These are phyloP conservation scores for Trametes gibbosa DNA, from an alignment of 768 basidiomycete species.

Conservation along the genomic window DNA sequence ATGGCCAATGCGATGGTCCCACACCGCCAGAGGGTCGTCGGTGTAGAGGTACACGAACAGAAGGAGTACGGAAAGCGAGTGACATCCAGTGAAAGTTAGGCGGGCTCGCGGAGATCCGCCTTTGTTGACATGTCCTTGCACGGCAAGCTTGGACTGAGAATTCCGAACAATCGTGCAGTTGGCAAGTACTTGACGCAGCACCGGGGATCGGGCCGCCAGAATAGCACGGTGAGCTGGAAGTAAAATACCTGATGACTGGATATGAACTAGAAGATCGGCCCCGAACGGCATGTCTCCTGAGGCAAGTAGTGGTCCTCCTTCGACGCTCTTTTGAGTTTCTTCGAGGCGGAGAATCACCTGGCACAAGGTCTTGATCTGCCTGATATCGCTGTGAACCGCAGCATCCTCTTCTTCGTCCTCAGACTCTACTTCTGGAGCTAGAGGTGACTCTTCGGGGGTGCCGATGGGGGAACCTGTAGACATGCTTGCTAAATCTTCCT, in stretches of 20 bases:
- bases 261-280: slow-evolving; percentile 59
- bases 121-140: slow-evolving; percentile 24
- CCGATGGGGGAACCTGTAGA: background rate
- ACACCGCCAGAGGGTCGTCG: slow-evolving; percentile 77
- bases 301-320: background rate
- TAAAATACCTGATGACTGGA: slow-evolving; percentile 37
- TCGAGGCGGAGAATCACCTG: slow-evolving; percentile 19
- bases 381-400: slow-evolving; percentile 35
- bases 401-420: slow-evolving; percentile 30
- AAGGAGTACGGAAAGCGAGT: slow-evolving; percentile 67
- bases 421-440: background rate
- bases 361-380: slow-evolving; percentile 24
- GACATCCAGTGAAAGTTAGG: slow-evolving; percentile 52
- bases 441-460: background rate
- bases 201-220: slow-evolving; percentile 56
- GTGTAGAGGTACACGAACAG: slow-evolving; percentile 86
- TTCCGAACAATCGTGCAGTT: slow-evolving; percentile 33
- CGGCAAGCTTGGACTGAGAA: slow-evolving; percentile 30
- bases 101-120: background rate
- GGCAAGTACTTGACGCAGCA: slow-evolving; percentile 43
- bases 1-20: slow-evolving; percentile 69
- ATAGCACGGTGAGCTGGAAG: slow-evolving; percentile 67
- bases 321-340: slow-evolving; percentile 9
- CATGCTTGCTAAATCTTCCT: background rate
- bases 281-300: slow-evolving; percentile 37